phyloP scores from a whole-genome alignment of 2,329 filamentous ascomycete species.

The Neobulgaria alba region DNA sequence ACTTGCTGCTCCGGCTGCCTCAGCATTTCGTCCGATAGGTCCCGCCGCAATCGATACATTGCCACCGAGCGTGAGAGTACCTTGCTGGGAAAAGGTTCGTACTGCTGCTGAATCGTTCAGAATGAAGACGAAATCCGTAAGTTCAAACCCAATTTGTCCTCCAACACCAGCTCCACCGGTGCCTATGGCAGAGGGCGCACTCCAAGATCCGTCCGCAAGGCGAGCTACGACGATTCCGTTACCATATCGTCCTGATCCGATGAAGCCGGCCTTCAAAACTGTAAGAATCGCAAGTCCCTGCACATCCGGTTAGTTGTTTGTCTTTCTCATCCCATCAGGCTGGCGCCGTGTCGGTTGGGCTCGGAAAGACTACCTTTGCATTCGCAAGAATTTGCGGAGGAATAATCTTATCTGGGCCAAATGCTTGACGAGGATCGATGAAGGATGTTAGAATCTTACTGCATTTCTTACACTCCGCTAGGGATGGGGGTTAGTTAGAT shows the following conservation, averaged over 20 bases:
- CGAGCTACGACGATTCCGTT: slow-evolving; percentile 76
- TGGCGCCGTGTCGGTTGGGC: too few relatives aligned
- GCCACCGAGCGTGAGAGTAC: slow-evolving; percentile 84
- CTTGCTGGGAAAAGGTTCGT: slow-evolving; percentile 86
- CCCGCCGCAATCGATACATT: slow-evolving; percentile 95
- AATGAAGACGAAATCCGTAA: slow-evolving; percentile 96
- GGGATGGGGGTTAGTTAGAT: slow-evolving; percentile 1
- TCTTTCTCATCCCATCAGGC: too few relatives aligned
- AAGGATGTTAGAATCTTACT: slow-evolving; percentile 93
- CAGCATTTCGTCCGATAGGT: slow-evolving; percentile 87
- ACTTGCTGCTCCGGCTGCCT: slow-evolving; percentile 89
- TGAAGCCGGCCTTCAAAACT: slow-evolving; percentile 79
- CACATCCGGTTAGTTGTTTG: slow-evolving; percentile 8
- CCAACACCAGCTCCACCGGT: slow-evolving; percentile 76
- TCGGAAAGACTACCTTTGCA: slow-evolving; percentile 67
- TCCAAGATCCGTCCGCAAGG: slow-evolving; percentile 70
- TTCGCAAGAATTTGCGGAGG: slow-evolving; percentile 81
- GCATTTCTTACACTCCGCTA: slow-evolving; percentile 96
- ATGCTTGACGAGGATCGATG: slow-evolving; percentile 84
- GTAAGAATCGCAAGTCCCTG: slow-evolving; percentile 77
- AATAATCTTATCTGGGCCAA: slow-evolving; percentile 95
- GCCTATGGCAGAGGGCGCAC: slow-evolving; percentile 71
- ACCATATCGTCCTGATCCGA: slow-evolving; percentile 73
- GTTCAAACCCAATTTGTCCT: slow-evolving; percentile 78
- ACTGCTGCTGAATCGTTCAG: slow-evolving; percentile 87